Conservation (phyloP, 169 alveolate genomes). For the Plasmodium yoelii region DNA sequence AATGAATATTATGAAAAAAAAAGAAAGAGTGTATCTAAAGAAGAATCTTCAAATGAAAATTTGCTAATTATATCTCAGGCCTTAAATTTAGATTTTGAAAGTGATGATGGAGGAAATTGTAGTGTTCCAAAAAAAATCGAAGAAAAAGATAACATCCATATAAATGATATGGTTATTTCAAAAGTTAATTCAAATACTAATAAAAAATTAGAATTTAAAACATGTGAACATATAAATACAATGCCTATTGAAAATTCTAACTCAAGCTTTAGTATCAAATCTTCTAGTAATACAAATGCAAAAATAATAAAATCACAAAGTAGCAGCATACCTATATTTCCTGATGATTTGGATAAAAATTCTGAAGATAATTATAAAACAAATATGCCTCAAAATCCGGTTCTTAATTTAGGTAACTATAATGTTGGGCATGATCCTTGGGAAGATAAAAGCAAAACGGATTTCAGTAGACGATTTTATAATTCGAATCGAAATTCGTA, state of each 20-base stretch:
- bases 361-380: constrained; percentile 8
- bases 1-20: constrained; percentile 75
- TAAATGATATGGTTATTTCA: too few species aligned
- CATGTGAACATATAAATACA: too few species aligned
- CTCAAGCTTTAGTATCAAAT: too few species aligned
- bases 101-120: constrained; percentile 17
- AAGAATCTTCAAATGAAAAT: constrained; percentile 27
- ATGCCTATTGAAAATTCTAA: too few species aligned
- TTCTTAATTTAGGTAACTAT: not conserved
- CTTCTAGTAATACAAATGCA: too few species aligned
- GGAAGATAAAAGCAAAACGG: too few species aligned
- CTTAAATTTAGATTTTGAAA: not conserved
- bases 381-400: not conserved
- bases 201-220: not conserved
- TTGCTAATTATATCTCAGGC: not conserved
- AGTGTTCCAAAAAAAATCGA: not conserved
- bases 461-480: too few species aligned
- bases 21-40: constrained; percentile 11
- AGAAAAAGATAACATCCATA: not conserved
- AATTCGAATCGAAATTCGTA: not conserved
- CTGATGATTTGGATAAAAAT: constrained; percentile 63
- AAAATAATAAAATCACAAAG: not conserved
- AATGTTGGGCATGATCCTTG: not conserved
- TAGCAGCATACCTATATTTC: constrained; percentile 39
- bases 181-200: too few species aligned